Base-by-base conservation (phyloP, 352 stramenopile genomes). In the Plasmopara viticola region DNA sequence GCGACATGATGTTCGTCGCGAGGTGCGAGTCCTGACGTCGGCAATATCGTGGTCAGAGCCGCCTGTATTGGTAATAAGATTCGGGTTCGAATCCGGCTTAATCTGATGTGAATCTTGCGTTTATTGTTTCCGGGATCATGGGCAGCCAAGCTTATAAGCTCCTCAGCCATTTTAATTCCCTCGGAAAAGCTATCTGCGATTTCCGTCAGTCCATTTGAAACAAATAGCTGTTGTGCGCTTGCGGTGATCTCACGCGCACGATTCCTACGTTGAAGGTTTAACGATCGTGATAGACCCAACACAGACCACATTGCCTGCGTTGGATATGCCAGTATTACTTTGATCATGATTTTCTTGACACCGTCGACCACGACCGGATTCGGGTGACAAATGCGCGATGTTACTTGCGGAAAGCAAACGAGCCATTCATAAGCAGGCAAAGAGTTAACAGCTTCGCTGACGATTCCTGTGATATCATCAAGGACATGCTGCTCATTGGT, bases 261-360 rank as follows among this genome's bases (percentile, higher is more conserved):
- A 38, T 72, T 81, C 57, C 72, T 45, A 8, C 83, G 75, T 41
- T 94, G 83, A 2, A 59, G 56, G 37, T 95, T 93, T 44, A 95
- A 82, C 10, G 94, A 98, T 41, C 92, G 81, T 20, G 89, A 85
- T 4, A 99, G 74, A 56, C 94, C 97, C 2, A 97, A 81, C 14
- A 99, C 74, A 10, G 95, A 80, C 97, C 97, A 99, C 81, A 99
- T 92, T 0, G 95, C 85, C 60, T 99, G 96, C 14, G 90, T 85
- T 30, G 97, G 96, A 63, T 98, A 98, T 40, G 87, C 89, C 14
- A 79, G 43, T 0, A 99, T 66, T 9, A 99, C 88, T 20, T 80
- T 78, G 53, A 87, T 72, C 59, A 99, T 87, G 29, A 99, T 98
- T 34, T 86, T 81, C 56, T 91, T 89, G 7, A 99, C 95, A 9